Percentiles rank a stretch among this genome's conserved stretches.
These are phyloP conservation scores for Acanthamoeba triangularis DNA, from an alignment of 208 protist genomes.

Conservation along the genomic window DNA sequence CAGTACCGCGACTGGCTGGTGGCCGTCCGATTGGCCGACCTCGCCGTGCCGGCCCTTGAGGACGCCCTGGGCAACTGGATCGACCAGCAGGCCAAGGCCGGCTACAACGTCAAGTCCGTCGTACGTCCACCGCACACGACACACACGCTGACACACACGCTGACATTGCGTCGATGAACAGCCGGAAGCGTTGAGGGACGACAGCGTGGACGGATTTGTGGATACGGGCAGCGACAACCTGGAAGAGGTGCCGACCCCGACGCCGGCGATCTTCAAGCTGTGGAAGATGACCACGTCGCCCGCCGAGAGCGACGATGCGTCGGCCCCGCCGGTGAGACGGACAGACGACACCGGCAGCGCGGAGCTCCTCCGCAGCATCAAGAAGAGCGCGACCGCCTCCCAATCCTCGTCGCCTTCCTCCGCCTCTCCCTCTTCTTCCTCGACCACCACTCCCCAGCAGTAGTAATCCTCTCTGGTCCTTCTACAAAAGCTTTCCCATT, in stretches of 20 bases:
- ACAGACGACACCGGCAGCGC: no score
- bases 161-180: not conserved
- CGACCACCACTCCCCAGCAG: no score
- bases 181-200: not conserved
- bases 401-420: no score
- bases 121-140: not conserved
- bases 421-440: no score
- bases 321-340: not conserved
- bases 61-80: not conserved
- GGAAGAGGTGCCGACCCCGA: not conserved
- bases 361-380: no score
- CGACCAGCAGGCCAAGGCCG: not conserved
- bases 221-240: not conserved
- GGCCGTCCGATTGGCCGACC: not conserved
- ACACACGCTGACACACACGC: not conserved
- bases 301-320: not conserved
- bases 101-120: conserved; percentile 5
- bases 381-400: no score
- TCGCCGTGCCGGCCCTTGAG: not conserved
- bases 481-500: no score
- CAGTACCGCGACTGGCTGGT: conserved; percentile 25
- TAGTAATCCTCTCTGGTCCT: no score
- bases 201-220: not conserved
- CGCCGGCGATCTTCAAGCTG: not conserved
- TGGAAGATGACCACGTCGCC: not conserved